Base-by-base conservation (phyloP, 1,139 yeast species). In the Pichia sp. region DNA sequence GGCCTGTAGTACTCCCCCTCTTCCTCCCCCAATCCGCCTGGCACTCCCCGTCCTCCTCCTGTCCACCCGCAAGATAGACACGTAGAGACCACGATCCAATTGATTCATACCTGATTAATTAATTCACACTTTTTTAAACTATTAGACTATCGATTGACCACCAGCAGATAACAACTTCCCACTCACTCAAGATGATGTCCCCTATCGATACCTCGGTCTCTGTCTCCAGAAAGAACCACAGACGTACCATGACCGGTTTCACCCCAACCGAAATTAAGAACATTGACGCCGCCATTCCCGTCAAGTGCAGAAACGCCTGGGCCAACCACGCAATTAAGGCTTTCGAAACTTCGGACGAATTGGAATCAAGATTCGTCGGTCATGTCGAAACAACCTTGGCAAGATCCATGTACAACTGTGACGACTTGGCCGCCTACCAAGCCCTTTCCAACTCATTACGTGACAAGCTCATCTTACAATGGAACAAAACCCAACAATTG, bases 401-500 rank as follows among this genome's bases (percentile, higher is more conserved):
- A 21, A 77, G 97, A 60, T 88, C 93, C 37, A 72, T 90, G 74
- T 88, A 86, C 75, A 90, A 91, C 65, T 89, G 96, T 70, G 97
- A 90, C 65, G 83, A 84, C 51, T 73, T 89, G 65, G 96, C 96
- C 38, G 96, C 96, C 20, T 91, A 90, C 64, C 95, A 87, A 64
- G 96, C 97, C 1, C 81, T 95, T 34, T 82, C 96, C 3, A 75
- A 74, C 59, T 75, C 96, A 20, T 77, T 90, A 50, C 74, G 96
- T 56, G 96, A 90, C 66, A 82, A 85, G 45, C 72, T 91, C 62
- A 76, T 89, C 58, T 75, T 88, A 46, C 90, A 88, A 59, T 91
- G 97, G 97, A 89, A 91, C 63, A 84, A 85, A 66, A 90, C 97
- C 44, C 97, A 90, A 69, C 96, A 90, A 67, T 77, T 80, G 58